Percentiles rank a stretch among this genome's conserved stretches.
Evolutionary conservation across 148 eudicot genomes (phyloP).

Genomic region (Persicaria tinctoria): DNA sequence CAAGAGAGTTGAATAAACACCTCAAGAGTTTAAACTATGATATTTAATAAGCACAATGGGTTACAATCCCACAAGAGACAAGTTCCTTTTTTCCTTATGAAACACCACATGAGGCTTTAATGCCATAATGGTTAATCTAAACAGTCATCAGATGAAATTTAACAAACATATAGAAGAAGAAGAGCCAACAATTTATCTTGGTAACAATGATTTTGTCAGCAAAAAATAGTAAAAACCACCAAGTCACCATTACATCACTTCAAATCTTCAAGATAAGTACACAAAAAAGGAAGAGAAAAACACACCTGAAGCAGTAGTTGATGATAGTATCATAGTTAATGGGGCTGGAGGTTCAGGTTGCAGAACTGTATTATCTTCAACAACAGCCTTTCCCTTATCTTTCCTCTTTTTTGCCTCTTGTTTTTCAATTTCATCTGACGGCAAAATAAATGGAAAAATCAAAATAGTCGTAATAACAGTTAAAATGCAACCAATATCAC

Average conservation of each 20-base stretch:
- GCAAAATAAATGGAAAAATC: background rate
- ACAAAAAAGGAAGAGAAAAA: background rate
- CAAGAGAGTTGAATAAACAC: background rate
- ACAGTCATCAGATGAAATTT: too few species aligned
- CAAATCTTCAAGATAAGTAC: background rate
- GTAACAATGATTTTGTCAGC: background rate
- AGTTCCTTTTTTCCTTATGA: too few species aligned
- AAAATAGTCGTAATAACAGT: background rate
- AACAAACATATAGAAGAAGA: background rate
- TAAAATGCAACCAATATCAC: background rate
- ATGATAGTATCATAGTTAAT: background rate
- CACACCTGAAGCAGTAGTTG: background rate
- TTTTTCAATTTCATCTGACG: slow-evolving; percentile 1
- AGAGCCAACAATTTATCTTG: background rate
- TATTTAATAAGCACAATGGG: too few species aligned
- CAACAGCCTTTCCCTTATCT: slow-evolving; percentile 5
- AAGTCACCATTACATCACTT: background rate
- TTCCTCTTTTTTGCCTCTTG: slow-evolving; percentile 3
- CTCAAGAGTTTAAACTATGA: too few species aligned
- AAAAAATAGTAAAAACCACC: background rate
- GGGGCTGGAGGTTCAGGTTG: background rate
- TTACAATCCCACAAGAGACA: too few species aligned
- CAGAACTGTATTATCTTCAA: background rate
- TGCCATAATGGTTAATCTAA: too few species aligned
- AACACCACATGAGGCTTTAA: too few species aligned